Base-by-base conservation (phyloP, 495 filamentous ascomycete species). In the Talaromyces thailandensis region DNA sequence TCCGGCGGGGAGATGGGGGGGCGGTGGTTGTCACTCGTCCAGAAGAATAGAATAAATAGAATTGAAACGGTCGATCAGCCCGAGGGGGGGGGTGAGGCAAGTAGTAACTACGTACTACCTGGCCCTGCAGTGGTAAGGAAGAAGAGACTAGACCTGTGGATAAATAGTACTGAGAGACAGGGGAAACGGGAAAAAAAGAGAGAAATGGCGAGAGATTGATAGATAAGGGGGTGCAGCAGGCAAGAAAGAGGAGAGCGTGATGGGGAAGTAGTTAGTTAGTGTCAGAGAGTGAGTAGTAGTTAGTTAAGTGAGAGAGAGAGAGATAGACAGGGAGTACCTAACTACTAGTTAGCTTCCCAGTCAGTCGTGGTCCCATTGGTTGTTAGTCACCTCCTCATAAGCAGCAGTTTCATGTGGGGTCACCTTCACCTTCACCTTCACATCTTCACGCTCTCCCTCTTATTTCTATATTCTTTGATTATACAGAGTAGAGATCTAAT, bases 1-100 rank as follows among this genome's bases (percentile, higher is more conserved):
- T 63, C 62, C 58, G 61, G 61, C 60, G 68, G 63, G 53, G 62
- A 28, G 57, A 58, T 53, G 60, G 65, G 60, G 58, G 57, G 57
- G n/a, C n/a, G 43, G 56, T n/a, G 43, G 43, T 48, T 48, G 43
- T 48, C 43, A 21, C n/a, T 48, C 43, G 40, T 45, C 16, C 7
- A 48, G 43, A 18, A 48, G 43, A 48, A 48, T 48, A 48, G 43
- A 48, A 48, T 48, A 48, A 48, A 48, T 23, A 6, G 43, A 23
- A 48, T 48, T 48, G 43, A 48, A 48, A 18, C 43, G 43, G 43
- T 48, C 43, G 43, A 48, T 48, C 43, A 48, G 21, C 43, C 43
- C 43, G 43, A 48, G n/a, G 43, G 32, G n/a, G 43, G 32, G 16
- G 43, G 43, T 6, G 35, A 40, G 32, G 32, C 32, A 37, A 45